Evolutionary conservation across 805 yeast species (phyloP).

Genomic region (Alloascoidea africana): DNA sequence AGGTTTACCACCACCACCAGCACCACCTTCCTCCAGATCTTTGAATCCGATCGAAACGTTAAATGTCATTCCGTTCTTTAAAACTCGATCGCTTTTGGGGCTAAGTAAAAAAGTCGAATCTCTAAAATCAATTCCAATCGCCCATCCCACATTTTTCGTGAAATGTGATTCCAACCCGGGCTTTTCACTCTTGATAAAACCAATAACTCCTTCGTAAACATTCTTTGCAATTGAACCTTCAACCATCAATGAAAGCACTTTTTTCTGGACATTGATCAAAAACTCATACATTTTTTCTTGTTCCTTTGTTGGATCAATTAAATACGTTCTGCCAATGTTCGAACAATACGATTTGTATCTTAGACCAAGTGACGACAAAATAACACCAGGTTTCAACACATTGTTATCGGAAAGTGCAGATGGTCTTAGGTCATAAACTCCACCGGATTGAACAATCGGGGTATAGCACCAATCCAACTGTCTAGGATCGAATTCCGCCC

Average conservation of each 20-base stretch:
- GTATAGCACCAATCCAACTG: slow-evolving; percentile 87
- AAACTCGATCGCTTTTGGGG: slow-evolving; percentile 49
- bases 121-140: slow-evolving; percentile 80
- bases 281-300: slow-evolving; percentile 72
- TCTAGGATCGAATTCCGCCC: slow-evolving; percentile 59
- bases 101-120: slow-evolving; percentile 65
- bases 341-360: slow-evolving; percentile 85
- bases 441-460: slow-evolving; percentile 84
- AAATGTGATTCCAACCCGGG: slow-evolving; percentile 54
- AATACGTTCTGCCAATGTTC: slow-evolving; percentile 71
- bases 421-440: slow-evolving; percentile 68
- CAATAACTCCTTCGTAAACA: slow-evolving; percentile 50
- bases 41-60: slow-evolving; percentile 68
- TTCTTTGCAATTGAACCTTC: slow-evolving; percentile 56
- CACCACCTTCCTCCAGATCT: slow-evolving; percentile 32
- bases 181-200: slow-evolving; percentile 39
- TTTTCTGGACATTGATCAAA: slow-evolving; percentile 51
- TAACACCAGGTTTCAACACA: slow-evolving; percentile 60
- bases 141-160: slow-evolving; percentile 73
- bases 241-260: slow-evolving; percentile 43
- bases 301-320: slow-evolving; percentile 75
- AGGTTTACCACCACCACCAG: slow-evolving; percentile 33
- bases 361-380: slow-evolving; percentile 70
- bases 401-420: slow-evolving; percentile 63
- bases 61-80: slow-evolving; percentile 61